These are phyloP conservation scores for Sphaceloma murrayae DNA, from an alignment of 2,329 filamentous ascomycete genomes.

Conservation along the genomic window DNA sequence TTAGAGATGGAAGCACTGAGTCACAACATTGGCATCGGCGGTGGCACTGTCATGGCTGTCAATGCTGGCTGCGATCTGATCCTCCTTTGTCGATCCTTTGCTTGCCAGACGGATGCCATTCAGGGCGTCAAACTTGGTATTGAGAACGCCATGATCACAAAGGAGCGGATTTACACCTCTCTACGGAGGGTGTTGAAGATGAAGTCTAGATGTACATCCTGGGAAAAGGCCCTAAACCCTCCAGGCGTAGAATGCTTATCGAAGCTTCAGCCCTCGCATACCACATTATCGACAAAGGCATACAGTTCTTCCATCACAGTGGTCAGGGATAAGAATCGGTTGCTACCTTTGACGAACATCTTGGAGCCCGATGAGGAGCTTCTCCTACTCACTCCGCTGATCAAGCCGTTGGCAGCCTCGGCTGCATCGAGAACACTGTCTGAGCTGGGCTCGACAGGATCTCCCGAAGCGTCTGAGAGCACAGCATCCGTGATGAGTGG, in stretches of 20 bases:
- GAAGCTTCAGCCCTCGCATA: slow-evolving; percentile 72
- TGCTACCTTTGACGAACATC: slow-evolving; percentile 72
- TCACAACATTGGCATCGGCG: slow-evolving; percentile 92
- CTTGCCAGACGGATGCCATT: slow-evolving; percentile 84
- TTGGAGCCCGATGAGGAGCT: slow-evolving; percentile 80
- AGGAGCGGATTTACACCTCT: slow-evolving; percentile 69
- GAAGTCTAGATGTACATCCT: slow-evolving; percentile 78
- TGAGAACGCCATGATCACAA: slow-evolving; percentile 81
- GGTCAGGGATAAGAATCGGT: slow-evolving; percentile 75
- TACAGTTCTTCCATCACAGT: slow-evolving; percentile 92
- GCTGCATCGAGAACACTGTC: slow-evolving; percentile 65
- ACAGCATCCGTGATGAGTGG: slow-evolving; percentile 71
- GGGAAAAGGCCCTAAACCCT: slow-evolving; percentile 84
- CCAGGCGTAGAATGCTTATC: slow-evolving; percentile 67
- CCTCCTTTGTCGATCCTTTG: slow-evolving; percentile 76
- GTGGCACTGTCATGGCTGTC: slow-evolving; percentile 93
- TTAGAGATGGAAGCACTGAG: slow-evolving; percentile 94
- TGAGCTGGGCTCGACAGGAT: slow-evolving; percentile 49
- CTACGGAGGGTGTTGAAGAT: slow-evolving; percentile 66
- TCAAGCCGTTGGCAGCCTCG: slow-evolving; percentile 87
- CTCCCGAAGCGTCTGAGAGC: slow-evolving; percentile 48
- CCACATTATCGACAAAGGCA: slow-evolving; percentile 68
- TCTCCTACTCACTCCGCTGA: slow-evolving; percentile 76
- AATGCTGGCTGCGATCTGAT: slow-evolving; percentile 92
- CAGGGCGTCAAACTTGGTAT: slow-evolving; percentile 80